A percentile compares a stretch with the other conserved stretches of the same genome.
Conservation (phyloP, 2,329 filamentous ascomycete genomes). For the Sarocladium strictum region DNA sequence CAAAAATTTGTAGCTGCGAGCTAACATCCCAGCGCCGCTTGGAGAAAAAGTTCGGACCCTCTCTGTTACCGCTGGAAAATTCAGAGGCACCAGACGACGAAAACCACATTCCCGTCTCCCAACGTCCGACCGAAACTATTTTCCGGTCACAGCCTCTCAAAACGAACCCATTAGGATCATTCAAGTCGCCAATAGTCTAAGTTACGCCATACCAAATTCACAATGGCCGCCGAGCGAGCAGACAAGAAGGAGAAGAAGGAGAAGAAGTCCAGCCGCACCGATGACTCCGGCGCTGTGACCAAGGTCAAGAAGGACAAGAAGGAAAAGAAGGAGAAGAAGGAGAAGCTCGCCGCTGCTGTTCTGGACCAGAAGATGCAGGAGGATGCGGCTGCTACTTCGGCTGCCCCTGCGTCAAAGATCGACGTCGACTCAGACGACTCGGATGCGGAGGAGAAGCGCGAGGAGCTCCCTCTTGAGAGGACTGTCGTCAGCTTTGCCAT, state of each 20-base stretch:
- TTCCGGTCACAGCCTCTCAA: neutral
- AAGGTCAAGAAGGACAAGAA: slow-evolving; percentile 56
- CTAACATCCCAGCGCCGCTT: neutral
- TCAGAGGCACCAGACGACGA: slow-evolving; percentile 7
- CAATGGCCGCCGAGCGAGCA: slow-evolving; percentile 37
- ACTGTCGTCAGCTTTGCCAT: slow-evolving; percentile 79
- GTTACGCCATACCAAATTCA: slow-evolving; percentile 9
- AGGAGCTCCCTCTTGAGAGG: slow-evolving; percentile 37
- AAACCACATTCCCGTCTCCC: neutral
- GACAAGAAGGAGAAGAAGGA: slow-evolving; percentile 42
- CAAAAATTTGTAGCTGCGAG: slow-evolving; percentile 7
- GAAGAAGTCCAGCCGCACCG: slow-evolving; percentile 56
- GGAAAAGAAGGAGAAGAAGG: slow-evolving; percentile 67
- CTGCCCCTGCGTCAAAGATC: slow-evolving; percentile 32
- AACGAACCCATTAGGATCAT: neutral
- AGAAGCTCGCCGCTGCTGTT: slow-evolving; percentile 59
- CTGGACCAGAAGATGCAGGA: slow-evolving; percentile 61
- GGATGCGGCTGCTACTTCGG: slow-evolving; percentile 40
- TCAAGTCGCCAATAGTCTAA: neutral
- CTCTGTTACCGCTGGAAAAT: slow-evolving; percentile 4
- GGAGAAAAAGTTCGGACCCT: slow-evolving; percentile 10
- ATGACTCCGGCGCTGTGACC: slow-evolving; percentile 45
- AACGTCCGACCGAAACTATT: neutral
- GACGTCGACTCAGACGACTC: slow-evolving; percentile 37
- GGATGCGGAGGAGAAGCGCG: slow-evolving; percentile 27